Base-by-base conservation (phyloP, 306 rosid species). In the Fragaria vesca region DNA sequence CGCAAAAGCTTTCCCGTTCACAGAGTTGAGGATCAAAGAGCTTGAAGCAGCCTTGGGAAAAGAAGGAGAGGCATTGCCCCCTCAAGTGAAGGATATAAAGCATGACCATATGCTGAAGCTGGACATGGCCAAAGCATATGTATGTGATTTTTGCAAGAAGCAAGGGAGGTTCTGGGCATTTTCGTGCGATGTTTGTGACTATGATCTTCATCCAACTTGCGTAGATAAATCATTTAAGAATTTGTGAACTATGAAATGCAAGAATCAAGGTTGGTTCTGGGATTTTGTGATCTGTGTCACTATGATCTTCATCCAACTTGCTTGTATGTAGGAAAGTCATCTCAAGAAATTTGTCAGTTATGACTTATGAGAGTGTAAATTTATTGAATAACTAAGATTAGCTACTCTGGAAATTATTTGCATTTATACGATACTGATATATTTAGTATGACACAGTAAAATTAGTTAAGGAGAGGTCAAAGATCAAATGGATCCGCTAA, bases 121-220 rank as follows among this genome's bases (percentile, higher is more conserved):
- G 85, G 97, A 95, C 57, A 86, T 84, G 93, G 97, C 96, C 42
- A 93, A 88, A 84, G 96, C 93, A 0, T 95, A 86, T 72, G 90
- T 89, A 20, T 95, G 99, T 84, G 97, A 95, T 88, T 89, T 70
- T 45, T 95, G 97, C 84, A 83, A 85, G 84, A 60, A 82, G 66
- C 86, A 83, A 66, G 97, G 97, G 26, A 91, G 79, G 75, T 95
- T 95, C 79, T 95, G 99, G 99, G 83, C 97, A n/a, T 93, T 86
- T 81, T 91, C 94, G 63, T 93, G 97, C 78, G 88, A 82, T 79
- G 85, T 91, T 8, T 95, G 99, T 87, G 93, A 93, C 75, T 93
- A 88, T 88, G 99, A 95, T 40, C 93, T 95, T 46, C 97, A 93
- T 42, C 97, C 99, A 78, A 88, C 77, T 77, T 95, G 97, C 78